phyloP scores from a whole-genome alignment of 352 stramenopile genomes.

The Peronosclerospora sorghi region DNA sequence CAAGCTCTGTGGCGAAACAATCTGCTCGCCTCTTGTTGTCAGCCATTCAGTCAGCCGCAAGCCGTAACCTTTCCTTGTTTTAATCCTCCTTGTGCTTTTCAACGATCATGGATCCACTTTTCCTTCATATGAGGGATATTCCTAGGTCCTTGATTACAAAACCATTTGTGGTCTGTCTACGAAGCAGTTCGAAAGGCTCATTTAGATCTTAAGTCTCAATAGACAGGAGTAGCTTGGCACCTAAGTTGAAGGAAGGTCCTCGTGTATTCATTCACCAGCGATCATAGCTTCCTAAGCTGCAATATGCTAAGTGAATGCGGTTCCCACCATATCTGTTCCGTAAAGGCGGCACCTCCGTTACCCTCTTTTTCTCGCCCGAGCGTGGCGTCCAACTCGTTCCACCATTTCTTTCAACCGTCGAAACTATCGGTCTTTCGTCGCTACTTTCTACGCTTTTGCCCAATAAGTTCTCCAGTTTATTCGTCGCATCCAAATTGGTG shows the following conservation, averaged over 20 bases:
- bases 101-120: slow-evolving; percentile 22
- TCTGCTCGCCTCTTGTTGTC: neutral
- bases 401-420: no score
- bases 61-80: slow-evolving; percentile 4
- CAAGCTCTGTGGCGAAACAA: slow-evolving; percentile 15
- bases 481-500: slow-evolving; percentile 40
- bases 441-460: slow-evolving; percentile 61
- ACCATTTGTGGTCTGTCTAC: slow-evolving; percentile 16
- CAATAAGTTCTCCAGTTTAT: slow-evolving; percentile 63
- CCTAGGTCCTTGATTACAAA: slow-evolving; percentile 35
- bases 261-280: slow-evolving; percentile 54
- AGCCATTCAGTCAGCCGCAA: slow-evolving; percentile 4
- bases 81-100: slow-evolving; percentile 1
- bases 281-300: slow-evolving; percentile 59
- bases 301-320: slow-evolving; percentile 69
- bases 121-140: slow-evolving; percentile 50
- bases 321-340: slow-evolving; percentile 73
- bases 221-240: slow-evolving; percentile 69
- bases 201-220: slow-evolving; percentile 79
- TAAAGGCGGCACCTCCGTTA: no score
- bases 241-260: slow-evolving; percentile 71
- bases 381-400: no score
- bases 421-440: no score
- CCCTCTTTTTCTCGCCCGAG: no score
- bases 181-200: slow-evolving; percentile 55